Evolutionary conservation across 2,329 filamentous ascomycete species (phyloP).

Genomic region (Trichoderma oligosporum): DNA sequence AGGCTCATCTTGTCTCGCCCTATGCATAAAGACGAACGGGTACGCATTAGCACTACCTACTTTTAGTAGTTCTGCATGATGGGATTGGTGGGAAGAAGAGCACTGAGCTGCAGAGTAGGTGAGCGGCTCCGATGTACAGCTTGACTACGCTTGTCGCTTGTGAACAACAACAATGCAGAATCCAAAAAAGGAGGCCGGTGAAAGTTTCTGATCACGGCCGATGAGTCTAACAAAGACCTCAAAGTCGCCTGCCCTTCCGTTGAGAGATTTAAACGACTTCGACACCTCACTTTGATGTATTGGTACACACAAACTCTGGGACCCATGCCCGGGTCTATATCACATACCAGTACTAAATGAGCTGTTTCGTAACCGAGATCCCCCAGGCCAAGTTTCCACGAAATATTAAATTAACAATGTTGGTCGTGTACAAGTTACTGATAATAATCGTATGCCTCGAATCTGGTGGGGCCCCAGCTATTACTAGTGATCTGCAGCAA

Average conservation of each 20-base stretch:
- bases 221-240: neutral
- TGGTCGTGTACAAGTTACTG: neutral
- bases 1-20: slow-evolving; percentile 13
- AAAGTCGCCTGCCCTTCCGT: neutral
- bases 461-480: slow-evolving; percentile 8
- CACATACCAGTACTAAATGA: slow-evolving; percentile 7
- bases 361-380: slow-evolving; percentile 6
- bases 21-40: too few relatives aligned
- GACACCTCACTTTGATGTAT: neutral
- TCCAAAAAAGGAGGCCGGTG: neutral
- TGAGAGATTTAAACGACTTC: slow-evolving; percentile 13
- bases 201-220: neutral
- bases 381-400: neutral
- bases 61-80: slow-evolving; percentile 6
- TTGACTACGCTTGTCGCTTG: neutral
- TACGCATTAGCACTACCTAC: neutral
- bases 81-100: slow-evolving; percentile 4
- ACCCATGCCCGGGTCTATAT: slow-evolving; percentile 6
- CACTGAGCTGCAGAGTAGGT: too few relatives aligned
- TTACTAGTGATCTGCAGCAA: slow-evolving; percentile 17
- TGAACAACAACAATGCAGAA: too few relatives aligned
- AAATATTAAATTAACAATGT: neutral
- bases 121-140: neutral
- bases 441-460: neutral
- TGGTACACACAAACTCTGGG: neutral